These are phyloP conservation scores for Globisporangium echinulatum DNA, from an alignment of 352 stramenopile genomes.

Conservation along the genomic window DNA sequence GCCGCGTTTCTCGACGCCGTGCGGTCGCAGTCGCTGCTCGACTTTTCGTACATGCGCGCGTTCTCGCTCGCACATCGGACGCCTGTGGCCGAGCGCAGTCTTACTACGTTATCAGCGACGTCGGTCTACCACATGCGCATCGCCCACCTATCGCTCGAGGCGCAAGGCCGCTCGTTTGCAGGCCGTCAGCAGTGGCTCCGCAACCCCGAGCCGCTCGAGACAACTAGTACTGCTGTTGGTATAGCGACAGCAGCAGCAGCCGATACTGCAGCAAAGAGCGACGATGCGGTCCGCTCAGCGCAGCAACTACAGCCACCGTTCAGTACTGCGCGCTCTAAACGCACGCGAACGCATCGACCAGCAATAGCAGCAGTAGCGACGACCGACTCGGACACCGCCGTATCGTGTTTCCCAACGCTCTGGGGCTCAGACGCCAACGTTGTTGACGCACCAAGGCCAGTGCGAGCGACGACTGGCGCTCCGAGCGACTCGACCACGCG, in stretches of 20 bases:
- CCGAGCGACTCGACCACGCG: background rate
- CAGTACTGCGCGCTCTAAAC: slow-evolving; percentile 1
- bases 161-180: slow-evolving; percentile 12
- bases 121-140: slow-evolving; percentile 42
- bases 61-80: slow-evolving; percentile 35
- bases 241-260: background rate
- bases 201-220: slow-evolving; percentile 4
- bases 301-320: background rate
- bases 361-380: background rate
- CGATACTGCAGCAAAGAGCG: background rate
- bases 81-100: slow-evolving; percentile 28
- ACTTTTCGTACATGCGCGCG: slow-evolving; percentile 49
- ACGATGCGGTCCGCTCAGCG: background rate
- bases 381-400: background rate
- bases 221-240: background rate
- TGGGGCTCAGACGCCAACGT: slow-evolving; percentile 1
- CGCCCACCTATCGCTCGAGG: slow-evolving; percentile 34
- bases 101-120: slow-evolving; percentile 28
- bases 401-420: slow-evolving; percentile 15
- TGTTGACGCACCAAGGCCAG: background rate
- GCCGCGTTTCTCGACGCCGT: slow-evolving; percentile 25
- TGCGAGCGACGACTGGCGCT: background rate
- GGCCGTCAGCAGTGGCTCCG: slow-evolving; percentile 12
- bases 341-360: background rate
- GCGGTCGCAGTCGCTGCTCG: slow-evolving; percentile 32